phyloP scores from a whole-genome alignment of 371 early-diverging fungal genomes.

The Cokeromyces recurvatus region DNA sequence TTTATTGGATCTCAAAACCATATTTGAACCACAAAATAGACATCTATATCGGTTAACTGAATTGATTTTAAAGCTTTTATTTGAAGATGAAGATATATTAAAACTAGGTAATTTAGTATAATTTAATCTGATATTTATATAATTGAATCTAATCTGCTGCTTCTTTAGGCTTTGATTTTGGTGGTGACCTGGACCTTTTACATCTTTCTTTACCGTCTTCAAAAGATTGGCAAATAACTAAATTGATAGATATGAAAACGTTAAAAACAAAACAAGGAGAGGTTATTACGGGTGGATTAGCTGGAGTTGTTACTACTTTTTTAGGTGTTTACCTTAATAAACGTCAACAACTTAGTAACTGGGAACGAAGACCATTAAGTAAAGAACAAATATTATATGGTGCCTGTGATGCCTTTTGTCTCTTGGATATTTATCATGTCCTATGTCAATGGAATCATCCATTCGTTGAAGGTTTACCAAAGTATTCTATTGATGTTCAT shows the following conservation, averaged over 20 bases:
- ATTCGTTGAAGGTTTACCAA: constrained; percentile 12
- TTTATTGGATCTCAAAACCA: constrained; percentile 33
- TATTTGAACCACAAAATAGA: constrained; percentile 18
- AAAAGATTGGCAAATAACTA: constrained; percentile 14
- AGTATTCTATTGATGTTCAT: too few relatives aligned
- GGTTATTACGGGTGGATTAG: constrained; percentile 25
- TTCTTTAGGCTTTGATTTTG: constrained; percentile 36
- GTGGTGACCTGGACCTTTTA: constrained; percentile 34
- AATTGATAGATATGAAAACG: constrained; percentile 29
- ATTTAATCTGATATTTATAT: background rate
- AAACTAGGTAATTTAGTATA: constrained; percentile 30
- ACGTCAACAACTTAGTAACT: constrained; percentile 46
- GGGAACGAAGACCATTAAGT: constrained; percentile 43
- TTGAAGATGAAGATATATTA: constrained; percentile 19
- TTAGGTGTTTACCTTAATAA: constrained; percentile 32
- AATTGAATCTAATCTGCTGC: background rate
- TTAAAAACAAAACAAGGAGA: constrained; percentile 3
- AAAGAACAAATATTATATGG: constrained; percentile 34
- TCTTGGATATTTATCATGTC: constrained; percentile 24
- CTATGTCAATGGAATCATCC: constrained; percentile 25
- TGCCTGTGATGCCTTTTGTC: constrained; percentile 34
- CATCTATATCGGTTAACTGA: constrained; percentile 17
- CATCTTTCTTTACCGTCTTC: constrained; percentile 30
- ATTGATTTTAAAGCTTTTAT: constrained; percentile 20
- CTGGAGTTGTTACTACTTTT: constrained; percentile 28